Conservation (phyloP, 345 rosid genomes). For the Aquilaria sinensis region DNA sequence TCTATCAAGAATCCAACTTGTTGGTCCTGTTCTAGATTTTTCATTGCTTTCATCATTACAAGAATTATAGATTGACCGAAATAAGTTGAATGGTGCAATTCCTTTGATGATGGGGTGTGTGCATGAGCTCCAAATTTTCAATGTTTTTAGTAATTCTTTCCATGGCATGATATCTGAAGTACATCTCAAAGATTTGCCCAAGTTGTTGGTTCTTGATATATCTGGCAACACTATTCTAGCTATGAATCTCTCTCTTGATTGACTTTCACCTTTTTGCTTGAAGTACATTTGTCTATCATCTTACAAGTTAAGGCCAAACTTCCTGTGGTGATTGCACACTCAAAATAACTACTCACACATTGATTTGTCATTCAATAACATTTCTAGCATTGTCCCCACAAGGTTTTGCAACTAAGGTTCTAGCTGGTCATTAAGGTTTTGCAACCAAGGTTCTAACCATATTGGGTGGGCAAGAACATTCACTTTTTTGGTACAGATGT, state of each 20-base stretch:
- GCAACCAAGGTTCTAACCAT: no score
- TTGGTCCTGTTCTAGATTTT: not conserved
- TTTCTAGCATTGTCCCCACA: no score
- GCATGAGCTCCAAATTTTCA: not conserved
- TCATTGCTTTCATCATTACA: not conserved
- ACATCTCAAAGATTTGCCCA: conserved; percentile 6
- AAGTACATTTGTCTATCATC: not conserved
- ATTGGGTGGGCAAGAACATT: no score
- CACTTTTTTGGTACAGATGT: no score
- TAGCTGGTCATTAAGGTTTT: no score
- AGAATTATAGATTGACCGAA: not conserved
- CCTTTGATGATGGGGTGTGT: not conserved
- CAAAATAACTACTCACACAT: no score
- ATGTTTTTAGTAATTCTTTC: not conserved
- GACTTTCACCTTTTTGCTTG: conserved; percentile 7
- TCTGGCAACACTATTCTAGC: not conserved
- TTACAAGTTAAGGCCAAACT: not conserved
- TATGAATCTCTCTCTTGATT: not conserved
- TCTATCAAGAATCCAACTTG: not conserved
- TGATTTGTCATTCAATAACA: no score
- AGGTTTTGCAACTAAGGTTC: no score
- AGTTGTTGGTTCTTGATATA: not conserved
- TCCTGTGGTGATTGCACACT: no score
- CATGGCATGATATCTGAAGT: not conserved
- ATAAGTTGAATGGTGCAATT: conserved; percentile 1